Evolutionary conservation across 495 filamentous ascomycete genomes (phyloP).

Genomic region (Bathelium albidoporum): DNA sequence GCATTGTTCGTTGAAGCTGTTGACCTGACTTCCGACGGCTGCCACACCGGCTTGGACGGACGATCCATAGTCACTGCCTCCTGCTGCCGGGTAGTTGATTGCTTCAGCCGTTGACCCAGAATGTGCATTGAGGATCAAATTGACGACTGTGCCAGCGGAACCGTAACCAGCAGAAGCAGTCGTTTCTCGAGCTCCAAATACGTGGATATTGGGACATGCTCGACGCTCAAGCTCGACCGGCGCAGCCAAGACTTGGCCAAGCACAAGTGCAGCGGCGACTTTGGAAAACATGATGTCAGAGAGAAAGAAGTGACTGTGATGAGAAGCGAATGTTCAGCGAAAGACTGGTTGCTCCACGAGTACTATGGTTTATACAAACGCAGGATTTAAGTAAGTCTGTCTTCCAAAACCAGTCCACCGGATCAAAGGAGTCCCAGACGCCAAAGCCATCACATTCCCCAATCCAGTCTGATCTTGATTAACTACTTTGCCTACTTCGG

Average conservation of each 20-base stretch:
- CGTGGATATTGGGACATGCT: slow-evolving; percentile 11
- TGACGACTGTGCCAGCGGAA: slow-evolving; percentile 10
- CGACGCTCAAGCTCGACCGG: slow-evolving; percentile 7
- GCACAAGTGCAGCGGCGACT: not conserved
- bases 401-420: not conserved
- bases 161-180: slow-evolving; percentile 18
- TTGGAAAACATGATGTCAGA: not conserved
- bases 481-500: not conserved
- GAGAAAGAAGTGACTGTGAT: not conserved
- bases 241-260: not conserved
- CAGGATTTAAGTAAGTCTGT: not conserved
- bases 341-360: not conserved
- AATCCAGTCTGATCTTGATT: not conserved
- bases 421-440: not conserved
- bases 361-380: not conserved
- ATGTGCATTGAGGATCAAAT: slow-evolving; percentile 14
- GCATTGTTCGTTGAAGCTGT: slow-evolving; percentile 8
- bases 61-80: slow-evolving; percentile 9
- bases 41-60: slow-evolving; percentile 12
- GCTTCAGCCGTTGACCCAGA: slow-evolving; percentile 14
- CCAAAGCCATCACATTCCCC: not conserved
- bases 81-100: slow-evolving; percentile 16
- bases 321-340: not conserved
- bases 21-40: slow-evolving; percentile 11
- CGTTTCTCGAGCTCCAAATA: slow-evolving; percentile 21